phyloP scores from a whole-genome alignment of 306 rosid genomes.

The Corylus avellana region DNA sequence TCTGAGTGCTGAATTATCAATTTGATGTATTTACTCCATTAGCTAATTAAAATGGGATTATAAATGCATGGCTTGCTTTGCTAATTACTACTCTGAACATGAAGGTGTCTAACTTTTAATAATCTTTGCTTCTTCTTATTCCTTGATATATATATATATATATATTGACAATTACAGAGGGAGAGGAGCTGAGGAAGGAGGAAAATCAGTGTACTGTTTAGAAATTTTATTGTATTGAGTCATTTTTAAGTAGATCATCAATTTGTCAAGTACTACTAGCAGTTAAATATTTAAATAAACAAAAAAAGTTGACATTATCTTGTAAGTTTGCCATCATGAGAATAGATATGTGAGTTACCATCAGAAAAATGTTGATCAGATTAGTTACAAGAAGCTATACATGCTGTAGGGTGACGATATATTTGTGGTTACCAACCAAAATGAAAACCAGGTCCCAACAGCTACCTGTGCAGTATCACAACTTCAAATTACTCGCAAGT shows the following conservation, averaged over 20 bases:
- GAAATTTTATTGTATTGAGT: background rate
- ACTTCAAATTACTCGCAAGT: slow-evolving; percentile 23
- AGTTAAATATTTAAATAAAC: background rate
- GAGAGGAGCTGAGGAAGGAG: background rate
- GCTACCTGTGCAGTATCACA: slow-evolving; percentile 64
- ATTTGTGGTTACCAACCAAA: slow-evolving; percentile 74
- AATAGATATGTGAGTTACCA: slow-evolving; percentile 89
- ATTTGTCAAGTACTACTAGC: background rate
- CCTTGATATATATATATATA: background rate
- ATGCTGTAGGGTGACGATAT: slow-evolving; percentile 95
- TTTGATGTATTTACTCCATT: background rate
- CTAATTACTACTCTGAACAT: background rate
- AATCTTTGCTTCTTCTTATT: background rate
- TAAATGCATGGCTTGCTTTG: background rate
- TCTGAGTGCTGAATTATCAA: background rate
- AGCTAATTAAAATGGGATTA: background rate
- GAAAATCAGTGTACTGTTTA: background rate
- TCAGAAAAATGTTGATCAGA: slow-evolving; percentile 75
- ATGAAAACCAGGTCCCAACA: slow-evolving; percentile 77
- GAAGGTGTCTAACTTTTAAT: background rate
- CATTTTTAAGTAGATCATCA: background rate
- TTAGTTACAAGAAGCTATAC: slow-evolving; percentile 92
- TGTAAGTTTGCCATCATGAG: slow-evolving; percentile 32
- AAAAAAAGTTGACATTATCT: slow-evolving; percentile 29
- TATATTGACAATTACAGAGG: background rate